A percentile compares a stretch with the other conserved stretches of the same genome.
These are phyloP conservation scores for Papilionanthe hybrid DNA, from an alignment of 116 monocot genomes.

Conservation along the genomic window DNA sequence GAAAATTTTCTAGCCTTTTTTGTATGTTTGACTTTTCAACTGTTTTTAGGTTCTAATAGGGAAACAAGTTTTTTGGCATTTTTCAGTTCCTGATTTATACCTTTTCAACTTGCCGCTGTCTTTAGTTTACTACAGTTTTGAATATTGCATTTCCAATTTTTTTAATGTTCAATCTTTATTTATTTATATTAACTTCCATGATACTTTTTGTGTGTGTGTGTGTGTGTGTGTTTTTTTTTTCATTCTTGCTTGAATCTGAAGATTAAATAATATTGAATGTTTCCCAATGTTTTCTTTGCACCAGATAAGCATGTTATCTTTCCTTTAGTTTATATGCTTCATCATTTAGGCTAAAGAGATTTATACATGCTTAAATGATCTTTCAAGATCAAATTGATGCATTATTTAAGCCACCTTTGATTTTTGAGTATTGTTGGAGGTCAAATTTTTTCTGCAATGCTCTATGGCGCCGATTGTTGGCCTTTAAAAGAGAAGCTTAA, in stretches of 20 bases:
- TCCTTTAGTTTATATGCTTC: not conserved
- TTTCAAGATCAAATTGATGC: not conserved
- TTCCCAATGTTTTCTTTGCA: not conserved
- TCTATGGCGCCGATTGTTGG: too few species aligned
- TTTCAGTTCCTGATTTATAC: not conserved
- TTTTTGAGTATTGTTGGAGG: not conserved
- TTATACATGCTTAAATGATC: not conserved
- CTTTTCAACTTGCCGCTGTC: not conserved
- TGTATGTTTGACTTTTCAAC: not conserved
- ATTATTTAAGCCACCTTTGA: not conserved
- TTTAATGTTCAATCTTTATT: not conserved
- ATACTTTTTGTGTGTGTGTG: not conserved
- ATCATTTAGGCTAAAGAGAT: not conserved
- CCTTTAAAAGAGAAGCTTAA: too few species aligned
- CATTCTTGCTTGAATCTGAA: not conserved
- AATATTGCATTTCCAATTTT: not conserved
- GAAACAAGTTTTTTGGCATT: not conserved
- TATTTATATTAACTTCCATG: not conserved
- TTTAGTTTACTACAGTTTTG: not conserved
- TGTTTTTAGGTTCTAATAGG: not conserved
- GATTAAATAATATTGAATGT: slow-evolving; percentile 1
- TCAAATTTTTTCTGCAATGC: not conserved
- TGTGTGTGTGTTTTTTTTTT: not conserved
- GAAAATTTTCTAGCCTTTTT: not conserved
- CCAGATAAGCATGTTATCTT: not conserved